Evolutionary conservation across 2,329 filamentous ascomycete genomes (phyloP).

Genomic region (Diaporthe helianthi): DNA sequence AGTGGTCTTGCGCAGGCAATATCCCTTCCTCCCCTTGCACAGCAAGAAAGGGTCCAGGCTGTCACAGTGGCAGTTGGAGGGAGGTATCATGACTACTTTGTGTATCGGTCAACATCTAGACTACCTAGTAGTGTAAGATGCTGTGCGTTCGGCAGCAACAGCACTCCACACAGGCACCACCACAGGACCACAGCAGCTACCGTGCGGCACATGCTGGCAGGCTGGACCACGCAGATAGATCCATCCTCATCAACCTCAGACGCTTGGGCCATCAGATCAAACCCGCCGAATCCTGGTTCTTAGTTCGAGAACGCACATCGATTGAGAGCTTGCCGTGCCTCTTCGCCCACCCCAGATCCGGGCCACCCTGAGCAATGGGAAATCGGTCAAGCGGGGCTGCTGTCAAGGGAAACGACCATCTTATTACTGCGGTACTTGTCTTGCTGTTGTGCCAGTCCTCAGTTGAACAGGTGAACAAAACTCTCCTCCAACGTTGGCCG

Average conservation of each 20-base stretch:
- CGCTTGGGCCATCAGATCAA: constrained; percentile 25
- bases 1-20: constrained; percentile 1
- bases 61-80: background rate
- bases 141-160: background rate
- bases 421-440: too few species aligned
- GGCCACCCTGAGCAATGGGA: background rate
- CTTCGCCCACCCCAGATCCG: background rate
- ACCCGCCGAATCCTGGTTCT: constrained; percentile 3
- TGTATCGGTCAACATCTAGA: too few species aligned
- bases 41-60: background rate
- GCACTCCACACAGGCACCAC: too few species aligned
- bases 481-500: background rate
- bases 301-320: background rate
- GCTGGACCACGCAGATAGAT: background rate
- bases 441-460: too few species aligned
- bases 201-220: background rate
- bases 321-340: constrained; percentile 1
- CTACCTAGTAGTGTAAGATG: too few species aligned
- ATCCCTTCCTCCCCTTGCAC: constrained; percentile 1
- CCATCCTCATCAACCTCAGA: constrained; percentile 25
- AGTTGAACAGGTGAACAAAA: background rate
- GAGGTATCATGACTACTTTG: background rate
- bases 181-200: background rate
- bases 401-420: background rate
- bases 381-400: too few species aligned